Evolutionary conservation across 2,329 filamentous ascomycete species (phyloP), one percentile per base, ranked within the genome.

Genomic region (Arthroderma uncinatum): DNA sequence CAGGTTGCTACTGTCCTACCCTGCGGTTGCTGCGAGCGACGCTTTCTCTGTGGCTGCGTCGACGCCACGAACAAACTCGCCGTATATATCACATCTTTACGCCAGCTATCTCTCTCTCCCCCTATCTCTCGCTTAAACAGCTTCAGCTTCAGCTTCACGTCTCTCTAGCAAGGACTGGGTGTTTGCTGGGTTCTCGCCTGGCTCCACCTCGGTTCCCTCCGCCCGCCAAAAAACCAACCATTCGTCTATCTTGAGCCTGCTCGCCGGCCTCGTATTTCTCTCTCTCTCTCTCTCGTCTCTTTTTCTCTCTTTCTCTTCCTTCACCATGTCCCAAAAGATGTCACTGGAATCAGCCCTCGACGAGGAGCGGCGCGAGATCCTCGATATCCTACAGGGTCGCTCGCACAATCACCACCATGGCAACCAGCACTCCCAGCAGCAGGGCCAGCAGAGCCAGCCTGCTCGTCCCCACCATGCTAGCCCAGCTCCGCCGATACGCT

Each of bases 281-380:
- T 42, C 23, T 19, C 33, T 47, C 8, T 10, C 23, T 6, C 19
- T 39, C 37, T 19, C 21, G 16, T 23, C 19, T 39, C 34, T 53
- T 54, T 33, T 21, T 54, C 37, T 42, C 23, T 19, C 7, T 39
- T 37, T 25, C n/a, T 44, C 37, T 42, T 50, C 40, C 5, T 36
- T 42, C 50, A 58, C 30, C n/a, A 61, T 61, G 58, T 39, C 54
- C 56, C 62, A 60, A 47, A 66, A 66, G 54, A 89, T 89, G 84
- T 89, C 86, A 66, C 81, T 91, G 66, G 87, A 89, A 73, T 81
- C 85, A 53, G 82, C 84, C 62, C 77, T 90, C 61, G 87, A 90
- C 67, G 84, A 89, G 75, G 87, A 92, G 76, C 81, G 86, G 60
- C 78, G 79, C 61, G 86, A 89, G 72, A 83, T 90, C 39, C 76